Evolutionary conservation across 2,329 filamentous ascomycete genomes (phyloP), one percentile per base, ranked within the genome.

Genomic region (Dothideomycetidae sp.): DNA sequence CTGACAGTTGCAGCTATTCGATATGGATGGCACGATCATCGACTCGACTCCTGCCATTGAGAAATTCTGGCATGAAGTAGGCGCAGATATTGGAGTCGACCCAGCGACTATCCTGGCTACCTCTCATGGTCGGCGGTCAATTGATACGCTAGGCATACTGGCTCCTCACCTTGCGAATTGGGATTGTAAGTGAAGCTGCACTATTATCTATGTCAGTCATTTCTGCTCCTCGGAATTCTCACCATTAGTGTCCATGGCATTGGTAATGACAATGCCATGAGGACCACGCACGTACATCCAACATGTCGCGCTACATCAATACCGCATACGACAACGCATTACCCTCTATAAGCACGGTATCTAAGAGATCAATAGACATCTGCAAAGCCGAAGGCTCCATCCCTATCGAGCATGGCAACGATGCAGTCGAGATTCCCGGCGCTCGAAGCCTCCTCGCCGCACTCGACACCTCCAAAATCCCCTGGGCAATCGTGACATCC

Each of bases 101-200:
- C 81, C 83, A n/a, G 68, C 78, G 33, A 72, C 79, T 31, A 96
- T 98, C 50, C 70, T 96, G 16, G 71, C 83, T 50, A 93, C 84
- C 7, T 93, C 85, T 4, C 90, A 98, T 59, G 90, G 90, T 44
- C 75, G 88, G 42, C 69, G 90, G 41, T 84, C 77, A 47, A 93
- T 96, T 51, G 90, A 98, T 50, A 75, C 81, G 2, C 68, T 98
- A 41, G 73, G 73, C 55, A 64, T 86, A 17, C 72, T 93, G 41
- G 78, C 82, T 44, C 81, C 84, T 11, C 76, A 81, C 48, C 83
- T 84, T 55, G 90, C 90, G 29, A 94, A 79, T 50, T 88, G 81
- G 84, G 84, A 93, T 46, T 93, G 84, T 92, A 62, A 63, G 81
- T 73, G 19, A 29, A 39, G 11, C 29, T 39, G 21, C 26, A n/a